phyloP scores from a whole-genome alignment of 108 stramenopile genomes.

The Pseudonitzschia multistriata region DNA sequence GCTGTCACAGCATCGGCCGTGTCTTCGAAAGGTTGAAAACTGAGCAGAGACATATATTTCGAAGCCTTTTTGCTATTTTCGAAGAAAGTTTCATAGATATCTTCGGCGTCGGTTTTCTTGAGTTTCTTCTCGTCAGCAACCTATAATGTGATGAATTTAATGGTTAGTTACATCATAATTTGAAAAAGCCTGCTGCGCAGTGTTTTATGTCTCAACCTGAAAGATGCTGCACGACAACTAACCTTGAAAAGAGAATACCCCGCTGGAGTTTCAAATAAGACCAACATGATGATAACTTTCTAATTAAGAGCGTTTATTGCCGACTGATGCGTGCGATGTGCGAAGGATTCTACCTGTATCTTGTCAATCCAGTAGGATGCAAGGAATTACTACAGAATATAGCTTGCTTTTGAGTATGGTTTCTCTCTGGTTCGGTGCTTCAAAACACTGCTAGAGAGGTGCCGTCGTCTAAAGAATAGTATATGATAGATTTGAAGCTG shows the following conservation, averaged over 20 bases:
- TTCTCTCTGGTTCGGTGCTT: background rate
- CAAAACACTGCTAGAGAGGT: background rate
- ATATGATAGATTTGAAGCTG: background rate
- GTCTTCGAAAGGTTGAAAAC: conserved; percentile 95
- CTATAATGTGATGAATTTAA: conserved; percentile 22
- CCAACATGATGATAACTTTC: conserved; percentile 74
- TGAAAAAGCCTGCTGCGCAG: too few relatives aligned
- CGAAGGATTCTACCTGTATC: background rate
- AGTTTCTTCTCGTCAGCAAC: conserved; percentile 89
- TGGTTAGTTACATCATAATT: too few relatives aligned
- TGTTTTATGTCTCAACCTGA: background rate
- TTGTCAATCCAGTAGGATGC: background rate
- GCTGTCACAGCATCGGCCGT: conserved; percentile 98
- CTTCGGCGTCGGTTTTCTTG: conserved; percentile 75
- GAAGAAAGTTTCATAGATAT: conserved; percentile 90
- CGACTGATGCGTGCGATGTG: background rate
- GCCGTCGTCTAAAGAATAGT: background rate
- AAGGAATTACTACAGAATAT: background rate
- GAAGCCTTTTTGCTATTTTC: conserved; percentile 70
- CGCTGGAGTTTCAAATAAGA: conserved; percentile 98
- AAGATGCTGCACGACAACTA: conserved; percentile 11
- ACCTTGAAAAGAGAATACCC: conserved; percentile 99
- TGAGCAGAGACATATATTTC: conserved; percentile 78
- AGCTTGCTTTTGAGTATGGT: background rate
- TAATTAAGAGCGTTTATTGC: background rate